Conservation (phyloP, 2,329 filamentous ascomycete genomes). For the Cladosporium sp. region DNA sequence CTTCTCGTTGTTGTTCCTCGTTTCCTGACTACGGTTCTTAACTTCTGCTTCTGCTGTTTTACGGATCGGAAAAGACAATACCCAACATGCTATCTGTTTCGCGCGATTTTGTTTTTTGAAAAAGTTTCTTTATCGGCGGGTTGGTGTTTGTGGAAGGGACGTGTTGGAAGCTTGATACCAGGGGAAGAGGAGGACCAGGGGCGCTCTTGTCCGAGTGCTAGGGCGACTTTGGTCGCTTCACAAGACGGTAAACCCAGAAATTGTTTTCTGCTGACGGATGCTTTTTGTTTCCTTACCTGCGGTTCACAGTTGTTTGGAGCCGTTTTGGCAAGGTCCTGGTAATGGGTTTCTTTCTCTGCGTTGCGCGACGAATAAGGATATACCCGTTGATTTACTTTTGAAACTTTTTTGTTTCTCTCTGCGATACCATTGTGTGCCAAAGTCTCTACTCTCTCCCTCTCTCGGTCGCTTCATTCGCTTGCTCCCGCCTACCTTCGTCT, state of each 20-base stretch:
- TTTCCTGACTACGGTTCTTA: conserved; percentile 2
- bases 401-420: neutral
- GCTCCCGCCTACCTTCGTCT: no score
- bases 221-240: no score
- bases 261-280: no score
- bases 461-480: neutral
- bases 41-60: conserved; percentile 10
- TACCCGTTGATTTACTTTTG: conserved; percentile 11
- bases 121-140: neutral
- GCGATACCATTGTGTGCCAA: neutral
- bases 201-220: no score
- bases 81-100: conserved; percentile 2
- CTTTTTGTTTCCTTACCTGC: neutral
- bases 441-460: neutral
- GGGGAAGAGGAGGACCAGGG: neutral
- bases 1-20: neutral
- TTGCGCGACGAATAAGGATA: conserved; percentile 13
- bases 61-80: conserved; percentile 7
- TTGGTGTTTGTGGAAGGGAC: neutral
- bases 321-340: no score
- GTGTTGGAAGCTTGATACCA: neutral
- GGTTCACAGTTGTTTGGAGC: no score
- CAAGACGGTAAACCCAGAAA: no score
- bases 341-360: neutral
- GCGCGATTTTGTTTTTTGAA: neutral